These are phyloP conservation scores for Grammothele lineata DNA, from an alignment of 768 basidiomycete genomes.

Conservation along the genomic window DNA sequence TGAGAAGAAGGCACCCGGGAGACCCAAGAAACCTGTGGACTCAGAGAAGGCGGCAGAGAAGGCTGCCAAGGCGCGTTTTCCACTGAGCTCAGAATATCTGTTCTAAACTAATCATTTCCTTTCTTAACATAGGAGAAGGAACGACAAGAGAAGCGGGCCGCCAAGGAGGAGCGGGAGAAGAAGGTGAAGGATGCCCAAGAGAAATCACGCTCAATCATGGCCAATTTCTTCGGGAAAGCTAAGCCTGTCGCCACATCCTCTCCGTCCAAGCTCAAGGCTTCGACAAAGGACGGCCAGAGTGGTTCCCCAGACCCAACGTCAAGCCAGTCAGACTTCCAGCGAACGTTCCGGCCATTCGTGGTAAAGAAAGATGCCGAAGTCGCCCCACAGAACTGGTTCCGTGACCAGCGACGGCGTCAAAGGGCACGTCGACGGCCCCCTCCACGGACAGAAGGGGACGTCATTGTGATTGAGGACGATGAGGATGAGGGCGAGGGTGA, in stretches of 20 bases:
- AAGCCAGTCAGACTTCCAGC: conserved; percentile 61
- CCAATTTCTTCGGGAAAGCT: conserved; percentile 71
- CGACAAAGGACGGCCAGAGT: conserved; percentile 19
- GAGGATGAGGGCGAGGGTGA: conserved; percentile 2
- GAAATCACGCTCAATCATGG: conserved; percentile 73
- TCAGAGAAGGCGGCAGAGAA: conserved; percentile 59
- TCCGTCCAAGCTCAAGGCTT: conserved; percentile 21
- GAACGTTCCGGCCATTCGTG: conserved; percentile 73
- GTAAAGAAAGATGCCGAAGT: conserved; percentile 70
- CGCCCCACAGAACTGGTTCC: conserved; percentile 73
- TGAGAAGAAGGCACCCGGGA: conserved; percentile 27
- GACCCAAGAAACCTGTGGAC: conserved; percentile 50
- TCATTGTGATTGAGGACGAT: conserved; percentile 61
- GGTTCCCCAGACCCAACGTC: conserved; percentile 29
- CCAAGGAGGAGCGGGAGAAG: conserved; percentile 67
- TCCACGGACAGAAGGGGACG: conserved; percentile 32
- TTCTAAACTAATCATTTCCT: background rate
- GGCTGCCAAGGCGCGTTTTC: conserved; percentile 52
- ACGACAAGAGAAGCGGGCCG: conserved; percentile 59
- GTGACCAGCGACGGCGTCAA: conserved; percentile 23
- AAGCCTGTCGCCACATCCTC: conserved; percentile 29
- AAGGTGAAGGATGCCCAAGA: conserved; percentile 66
- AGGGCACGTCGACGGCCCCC: conserved; percentile 17
- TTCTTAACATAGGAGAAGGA: conserved; percentile 58
- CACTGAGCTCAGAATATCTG: background rate